A percentile compares a stretch with the other conserved stretches of the same genome.
These are phyloP conservation scores for Bonia amplexicaulis DNA, from an alignment of 176 grass and related monocot genomes.

Conservation along the genomic window DNA sequence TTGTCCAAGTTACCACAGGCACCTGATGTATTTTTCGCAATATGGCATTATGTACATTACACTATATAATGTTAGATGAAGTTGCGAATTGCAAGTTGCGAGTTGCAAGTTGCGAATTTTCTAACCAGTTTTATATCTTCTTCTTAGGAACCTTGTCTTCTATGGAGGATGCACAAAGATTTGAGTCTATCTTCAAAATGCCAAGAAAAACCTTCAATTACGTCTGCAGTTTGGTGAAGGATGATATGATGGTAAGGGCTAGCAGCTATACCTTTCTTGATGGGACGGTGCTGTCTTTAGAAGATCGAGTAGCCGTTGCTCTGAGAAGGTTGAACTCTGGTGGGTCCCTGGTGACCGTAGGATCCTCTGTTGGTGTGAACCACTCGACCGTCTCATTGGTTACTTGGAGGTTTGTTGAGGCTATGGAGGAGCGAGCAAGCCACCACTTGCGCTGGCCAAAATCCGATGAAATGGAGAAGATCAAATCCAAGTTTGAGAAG, in stretches of 20 bases:
- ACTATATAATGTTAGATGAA: neutral
- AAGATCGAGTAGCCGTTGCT: slow-evolving; percentile 62
- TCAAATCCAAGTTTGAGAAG: slow-evolving; percentile 63
- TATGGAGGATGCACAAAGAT: slow-evolving; percentile 31
- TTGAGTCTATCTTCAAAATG: slow-evolving; percentile 60
- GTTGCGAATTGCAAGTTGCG: neutral
- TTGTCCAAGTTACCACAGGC: neutral
- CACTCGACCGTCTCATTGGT: slow-evolving; percentile 61
- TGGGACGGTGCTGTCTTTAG: slow-evolving; percentile 43
- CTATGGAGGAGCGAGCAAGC: slow-evolving; percentile 55
- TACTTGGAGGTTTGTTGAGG: slow-evolving; percentile 70
- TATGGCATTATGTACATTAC: neutral
- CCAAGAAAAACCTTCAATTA: slow-evolving; percentile 64
- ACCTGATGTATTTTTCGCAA: neutral
- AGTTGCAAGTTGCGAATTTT: neutral
- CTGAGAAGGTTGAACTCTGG: slow-evolving; percentile 69
- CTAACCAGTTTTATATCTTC: neutral
- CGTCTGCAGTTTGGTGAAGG: slow-evolving; percentile 49
- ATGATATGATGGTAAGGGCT: slow-evolving; percentile 64
- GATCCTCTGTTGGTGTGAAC: slow-evolving; percentile 52
- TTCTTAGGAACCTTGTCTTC: slow-evolving; percentile 44
- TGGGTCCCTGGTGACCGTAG: slow-evolving; percentile 56
- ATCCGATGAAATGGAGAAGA: slow-evolving; percentile 44
- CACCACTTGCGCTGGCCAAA: slow-evolving; percentile 54
- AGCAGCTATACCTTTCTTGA: slow-evolving; percentile 54